Percentiles rank a stretch among this genome's conserved stretches.
These are phyloP conservation scores for Trichoderma endophyticum DNA, from an alignment of 2,329 filamentous ascomycete genomes.

Conservation along the genomic window DNA sequence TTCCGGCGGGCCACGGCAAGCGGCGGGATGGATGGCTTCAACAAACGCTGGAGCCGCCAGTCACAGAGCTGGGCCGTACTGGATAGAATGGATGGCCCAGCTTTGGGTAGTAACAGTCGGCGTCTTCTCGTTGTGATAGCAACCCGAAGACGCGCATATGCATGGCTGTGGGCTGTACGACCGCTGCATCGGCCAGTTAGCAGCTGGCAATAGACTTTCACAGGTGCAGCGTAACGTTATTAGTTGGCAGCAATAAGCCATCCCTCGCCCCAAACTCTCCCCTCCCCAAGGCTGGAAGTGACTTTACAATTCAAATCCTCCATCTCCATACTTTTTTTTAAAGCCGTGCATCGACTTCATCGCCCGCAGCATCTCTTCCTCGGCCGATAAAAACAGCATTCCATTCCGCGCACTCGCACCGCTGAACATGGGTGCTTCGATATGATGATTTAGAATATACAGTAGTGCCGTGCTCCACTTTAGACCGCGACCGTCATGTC, in stretches of 20 bases:
- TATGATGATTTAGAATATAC: constrained; percentile 15
- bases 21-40: background rate
- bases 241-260: background rate
- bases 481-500: constrained; percentile 18
- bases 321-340: background rate
- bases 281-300: background rate
- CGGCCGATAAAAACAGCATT: background rate
- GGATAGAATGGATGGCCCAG: background rate
- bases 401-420: background rate
- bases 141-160: background rate
- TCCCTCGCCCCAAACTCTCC: background rate
- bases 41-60: background rate
- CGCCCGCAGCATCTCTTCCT: background rate
- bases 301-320: background rate
- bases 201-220: background rate
- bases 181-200: background rate
- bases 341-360: background rate
- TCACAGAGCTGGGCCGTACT: background rate
- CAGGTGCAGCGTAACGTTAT: background rate
- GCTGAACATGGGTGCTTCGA: constrained; percentile 13
- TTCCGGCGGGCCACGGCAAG: background rate
- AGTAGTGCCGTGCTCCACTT: constrained; percentile 18
- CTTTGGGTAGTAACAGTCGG: background rate
- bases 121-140: background rate
- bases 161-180: constrained; percentile 8